Percentiles rank a stretch among this genome's conserved stretches.
Evolutionary conservation across 78 protist genomes (phyloP).

Genomic region (Emiliania huxleyi): DNA sequence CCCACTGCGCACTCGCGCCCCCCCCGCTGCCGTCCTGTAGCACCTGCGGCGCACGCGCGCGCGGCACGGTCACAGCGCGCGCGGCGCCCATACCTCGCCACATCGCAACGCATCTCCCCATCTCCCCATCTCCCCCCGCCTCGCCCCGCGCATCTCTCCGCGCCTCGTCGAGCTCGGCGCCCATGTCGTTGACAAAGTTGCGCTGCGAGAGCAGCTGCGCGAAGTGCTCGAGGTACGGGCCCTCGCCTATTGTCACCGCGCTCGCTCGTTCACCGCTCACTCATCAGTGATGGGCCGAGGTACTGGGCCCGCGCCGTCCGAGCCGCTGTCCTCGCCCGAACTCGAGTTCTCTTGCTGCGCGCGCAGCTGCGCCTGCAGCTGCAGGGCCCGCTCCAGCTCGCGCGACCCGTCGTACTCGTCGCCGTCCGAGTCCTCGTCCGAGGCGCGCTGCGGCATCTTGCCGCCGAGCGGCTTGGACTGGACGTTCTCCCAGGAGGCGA

Average conservation of each 20-base stretch:
- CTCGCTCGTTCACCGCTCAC: too few species aligned
- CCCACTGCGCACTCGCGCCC: not conserved
- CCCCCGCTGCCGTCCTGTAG: not conserved
- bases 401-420: not conserved
- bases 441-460: not conserved
- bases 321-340: not conserved
- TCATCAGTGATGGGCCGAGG: too few species aligned
- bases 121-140: too few species aligned
- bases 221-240: not conserved
- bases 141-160: too few species aligned
- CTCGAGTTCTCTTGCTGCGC: not conserved
- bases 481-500: not conserved
- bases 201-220: not conserved
- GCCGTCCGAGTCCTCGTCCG: not conserved
- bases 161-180: not conserved
- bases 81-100: too few species aligned
- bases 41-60: not conserved
- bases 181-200: not conserved
- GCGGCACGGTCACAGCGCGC: too few species aligned
- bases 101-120: too few species aligned
- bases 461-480: not conserved
- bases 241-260: too few species aligned
- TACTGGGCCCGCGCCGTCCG: too few species aligned
- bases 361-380: not conserved
- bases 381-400: not conserved